Evolutionary conservation across 805 yeast genomes (phyloP), one percentile per base, ranked within the genome.

Genomic region (Wickerhamiella shivajii): DNA sequence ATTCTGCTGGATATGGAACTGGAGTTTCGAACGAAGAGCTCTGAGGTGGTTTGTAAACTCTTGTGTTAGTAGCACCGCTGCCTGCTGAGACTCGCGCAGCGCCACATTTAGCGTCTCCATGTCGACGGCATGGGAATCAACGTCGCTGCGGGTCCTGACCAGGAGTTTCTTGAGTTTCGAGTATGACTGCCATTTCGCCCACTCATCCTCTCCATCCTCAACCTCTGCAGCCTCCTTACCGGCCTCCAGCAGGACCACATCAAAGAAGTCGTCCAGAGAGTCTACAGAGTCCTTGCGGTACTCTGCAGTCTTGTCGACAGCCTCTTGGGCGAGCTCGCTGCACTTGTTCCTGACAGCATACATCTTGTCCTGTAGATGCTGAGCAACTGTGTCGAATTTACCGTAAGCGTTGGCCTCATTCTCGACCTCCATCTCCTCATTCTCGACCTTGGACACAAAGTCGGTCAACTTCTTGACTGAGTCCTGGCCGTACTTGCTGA

Each of bases 201-300:
- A 39, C 46, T 54, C 48, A 57, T 74, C 72, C 66, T 77, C 77
- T 7, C 39, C 50, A 17, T 33, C 38, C 18, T 33, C 38, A 26
- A 24, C 39, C 29, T 44, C 44, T 1, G 30, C 31, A 11, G 38
- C 35, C 17, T 44, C 46, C 11, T 42, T 40, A 6, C 44, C 45
- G 2, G 50, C 45, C 40, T 47, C 52, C 14, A 31, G 28, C 16
- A 46, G 35, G 4, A 44, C 45, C 11, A 43, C 42, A 18, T 46
- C 51, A 27, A 47, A 45, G 38, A 38, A 44, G 34, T 46, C 52
- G 31, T 47, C 50, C 20, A 47, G 31, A 4, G 51, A 46, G 14
- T 46, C 56, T 6, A 47, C 41, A 1, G 51, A 47, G 7, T 41
- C 46, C 31, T 34, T 25, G 17, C 53, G 46, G n/a, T 40, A 31